Conservation (phyloP, 225 moss, liverwort and hornwort species). For the Neckera pumila region DNA sequence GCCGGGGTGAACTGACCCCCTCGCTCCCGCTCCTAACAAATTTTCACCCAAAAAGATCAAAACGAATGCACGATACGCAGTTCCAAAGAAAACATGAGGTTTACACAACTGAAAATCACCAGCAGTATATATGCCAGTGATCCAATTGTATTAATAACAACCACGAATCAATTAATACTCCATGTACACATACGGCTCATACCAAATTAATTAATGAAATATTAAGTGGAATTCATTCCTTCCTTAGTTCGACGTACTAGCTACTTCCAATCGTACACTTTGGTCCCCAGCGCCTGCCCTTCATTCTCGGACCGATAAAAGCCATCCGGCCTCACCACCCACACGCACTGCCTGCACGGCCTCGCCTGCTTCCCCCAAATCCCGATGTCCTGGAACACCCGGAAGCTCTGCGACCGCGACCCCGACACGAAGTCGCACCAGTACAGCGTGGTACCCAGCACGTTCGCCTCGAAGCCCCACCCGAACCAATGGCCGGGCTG, state of each 20-base stretch:
- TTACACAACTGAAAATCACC: neutral
- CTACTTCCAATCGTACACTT: neutral
- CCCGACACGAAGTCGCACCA: neutral
- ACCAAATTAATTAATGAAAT: neutral
- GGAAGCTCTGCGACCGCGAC: neutral
- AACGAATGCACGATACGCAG: neutral
- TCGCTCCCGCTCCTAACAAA: neutral
- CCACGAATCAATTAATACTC: neutral
- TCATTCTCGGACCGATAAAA: neutral
- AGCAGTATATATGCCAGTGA: neutral
- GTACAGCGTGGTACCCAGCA: neutral
- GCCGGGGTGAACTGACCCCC: too few species aligned
- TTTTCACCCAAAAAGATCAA: neutral
- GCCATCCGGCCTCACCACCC: neutral
- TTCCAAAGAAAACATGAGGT: neutral
- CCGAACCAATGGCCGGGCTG: neutral
- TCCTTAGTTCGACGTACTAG: too few species aligned
- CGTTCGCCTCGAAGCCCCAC: conserved; percentile 4
- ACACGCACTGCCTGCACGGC: neutral
- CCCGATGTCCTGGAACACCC: neutral
- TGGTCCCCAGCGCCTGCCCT: neutral
- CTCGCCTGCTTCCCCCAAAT: neutral
- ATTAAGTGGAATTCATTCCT: neutral
- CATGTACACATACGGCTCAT: neutral
- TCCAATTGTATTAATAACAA: neutral